Evolutionary conservation across 805 yeast species (phyloP).

Genomic region (Lipomyces oligophaga): DNA sequence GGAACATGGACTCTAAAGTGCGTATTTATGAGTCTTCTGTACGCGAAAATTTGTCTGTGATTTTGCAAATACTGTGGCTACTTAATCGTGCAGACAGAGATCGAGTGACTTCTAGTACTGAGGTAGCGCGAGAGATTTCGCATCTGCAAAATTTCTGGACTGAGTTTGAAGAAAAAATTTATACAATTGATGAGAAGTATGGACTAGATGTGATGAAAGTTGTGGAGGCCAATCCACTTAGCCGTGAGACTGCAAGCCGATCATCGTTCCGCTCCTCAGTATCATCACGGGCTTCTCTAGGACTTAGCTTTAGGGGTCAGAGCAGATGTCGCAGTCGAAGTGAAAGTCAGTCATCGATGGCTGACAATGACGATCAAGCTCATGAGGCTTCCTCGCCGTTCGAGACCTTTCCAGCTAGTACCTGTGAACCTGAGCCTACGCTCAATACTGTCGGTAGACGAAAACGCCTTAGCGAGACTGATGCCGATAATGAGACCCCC

Average conservation of each 20-base stretch:
- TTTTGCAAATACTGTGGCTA: constrained; percentile 9
- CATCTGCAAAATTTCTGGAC: constrained; percentile 17
- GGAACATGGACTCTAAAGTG: not conserved
- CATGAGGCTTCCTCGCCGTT: too few relatives aligned
- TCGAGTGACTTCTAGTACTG: constrained; percentile 5
- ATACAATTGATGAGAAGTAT: constrained; percentile 12
- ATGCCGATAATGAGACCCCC: too few relatives aligned
- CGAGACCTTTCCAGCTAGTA: too few relatives aligned
- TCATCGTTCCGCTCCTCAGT: constrained; percentile 13
- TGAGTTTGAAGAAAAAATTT: constrained; percentile 14
- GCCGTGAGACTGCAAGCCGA: constrained; percentile 9
- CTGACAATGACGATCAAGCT: too few relatives aligned
- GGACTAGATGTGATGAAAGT: constrained; percentile 9
- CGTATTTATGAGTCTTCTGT: constrained; percentile 9
- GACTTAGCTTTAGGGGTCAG: constrained; percentile 7
- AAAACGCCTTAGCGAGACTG: too few relatives aligned
- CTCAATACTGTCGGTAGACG: too few relatives aligned
- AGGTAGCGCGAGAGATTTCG: constrained; percentile 7
- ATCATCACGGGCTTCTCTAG: not conserved
- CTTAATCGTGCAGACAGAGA: constrained; percentile 12
- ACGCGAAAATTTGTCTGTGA: constrained; percentile 4
- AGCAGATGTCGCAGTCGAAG: constrained; percentile 20
- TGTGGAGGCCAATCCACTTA: not conserved
- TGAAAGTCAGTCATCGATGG: constrained; percentile 15
- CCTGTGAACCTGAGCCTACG: too few relatives aligned